These are phyloP conservation scores for Saccharomyces paradoxus DNA, from an alignment of 805 yeast species.

Conservation along the genomic window DNA sequence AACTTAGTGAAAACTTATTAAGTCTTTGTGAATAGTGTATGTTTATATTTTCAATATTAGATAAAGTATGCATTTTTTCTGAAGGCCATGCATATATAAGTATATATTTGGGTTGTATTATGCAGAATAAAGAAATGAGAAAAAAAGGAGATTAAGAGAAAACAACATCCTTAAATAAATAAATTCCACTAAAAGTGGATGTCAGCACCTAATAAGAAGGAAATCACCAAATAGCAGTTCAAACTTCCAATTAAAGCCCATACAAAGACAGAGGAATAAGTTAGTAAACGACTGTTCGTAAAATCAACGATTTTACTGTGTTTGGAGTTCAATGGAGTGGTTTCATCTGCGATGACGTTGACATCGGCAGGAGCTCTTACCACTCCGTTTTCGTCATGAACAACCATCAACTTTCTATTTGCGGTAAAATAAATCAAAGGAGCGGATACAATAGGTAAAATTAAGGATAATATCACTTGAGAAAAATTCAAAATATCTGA, in stretches of 20 bases:
- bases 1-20: not conserved
- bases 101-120: not conserved
- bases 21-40: not conserved
- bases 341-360: slow-evolving; percentile 15
- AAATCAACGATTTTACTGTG: slow-evolving; percentile 43
- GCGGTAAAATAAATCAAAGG: slow-evolving; percentile 81
- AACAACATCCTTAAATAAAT: not conserved
- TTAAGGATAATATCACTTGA: slow-evolving; percentile 74
- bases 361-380: slow-evolving; percentile 5
- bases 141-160: not conserved
- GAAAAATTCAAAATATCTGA: slow-evolving; percentile 65
- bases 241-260: slow-evolving; percentile 68
- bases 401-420: slow-evolving; percentile 56
- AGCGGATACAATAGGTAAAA: slow-evolving; percentile 81
- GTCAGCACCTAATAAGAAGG: slow-evolving; percentile 43
- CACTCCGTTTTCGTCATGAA: slow-evolving; percentile 35
- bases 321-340: slow-evolving; percentile 20
- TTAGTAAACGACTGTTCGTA: slow-evolving; percentile 55
- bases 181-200: slow-evolving; percentile 35
- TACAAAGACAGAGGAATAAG: slow-evolving; percentile 46
- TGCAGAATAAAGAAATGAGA: not conserved
- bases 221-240: slow-evolving; percentile 57
- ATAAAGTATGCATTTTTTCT: not conserved
- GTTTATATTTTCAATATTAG: not conserved
- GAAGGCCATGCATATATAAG: slow-evolving; percentile 1